Evolutionary conservation across 2,329 filamentous ascomycete species (phyloP).

Genomic region (Paramyrothecium sp.): DNA sequence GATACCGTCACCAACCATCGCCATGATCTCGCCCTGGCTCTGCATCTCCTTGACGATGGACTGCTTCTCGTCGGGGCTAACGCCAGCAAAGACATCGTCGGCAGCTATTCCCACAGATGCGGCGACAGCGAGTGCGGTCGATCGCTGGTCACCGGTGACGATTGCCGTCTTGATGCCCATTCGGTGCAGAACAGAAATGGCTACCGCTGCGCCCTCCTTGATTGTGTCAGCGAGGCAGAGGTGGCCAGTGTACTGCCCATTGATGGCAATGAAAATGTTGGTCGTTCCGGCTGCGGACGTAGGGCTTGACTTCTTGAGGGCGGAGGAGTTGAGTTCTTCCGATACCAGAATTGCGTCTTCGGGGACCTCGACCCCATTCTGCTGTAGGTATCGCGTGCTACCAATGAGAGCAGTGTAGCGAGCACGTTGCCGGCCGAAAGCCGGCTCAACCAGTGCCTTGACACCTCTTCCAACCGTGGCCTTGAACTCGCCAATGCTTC

Average conservation of each 20-base stretch:
- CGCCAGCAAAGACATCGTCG: conserved; percentile 79
- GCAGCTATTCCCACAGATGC: conserved; percentile 75
- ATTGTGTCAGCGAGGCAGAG: conserved; percentile 86
- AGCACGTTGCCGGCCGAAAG: conserved; percentile 61
- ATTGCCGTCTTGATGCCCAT: conserved; percentile 89
- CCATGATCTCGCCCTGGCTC: conserved; percentile 71
- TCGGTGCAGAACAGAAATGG: conserved; percentile 76
- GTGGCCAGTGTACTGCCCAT: conserved; percentile 76
- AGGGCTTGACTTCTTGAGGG: conserved; percentile 30
- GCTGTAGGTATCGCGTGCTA: conserved; percentile 74
- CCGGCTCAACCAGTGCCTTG: conserved; percentile 76
- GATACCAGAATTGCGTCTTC: conserved; percentile 62
- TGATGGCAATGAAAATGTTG: conserved; percentile 87
- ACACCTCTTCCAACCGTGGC: conserved; percentile 84
- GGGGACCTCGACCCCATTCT: conserved; percentile 67
- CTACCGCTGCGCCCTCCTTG: conserved; percentile 80
- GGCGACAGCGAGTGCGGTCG: conserved; percentile 83
- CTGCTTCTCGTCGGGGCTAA: conserved; percentile 89
- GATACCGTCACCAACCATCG: conserved; percentile 98
- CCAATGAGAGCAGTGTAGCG: conserved; percentile 82
- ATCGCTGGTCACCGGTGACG: conserved; percentile 87
- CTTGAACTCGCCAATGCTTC: conserved; percentile 81
- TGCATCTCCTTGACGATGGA: conserved; percentile 78
- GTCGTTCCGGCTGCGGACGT: conserved; percentile 69
- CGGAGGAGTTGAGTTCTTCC: conserved; percentile 53